These are phyloP conservation scores for Inga laurina DNA, from an alignment of 306 rosid species.

Conservation along the genomic window DNA sequence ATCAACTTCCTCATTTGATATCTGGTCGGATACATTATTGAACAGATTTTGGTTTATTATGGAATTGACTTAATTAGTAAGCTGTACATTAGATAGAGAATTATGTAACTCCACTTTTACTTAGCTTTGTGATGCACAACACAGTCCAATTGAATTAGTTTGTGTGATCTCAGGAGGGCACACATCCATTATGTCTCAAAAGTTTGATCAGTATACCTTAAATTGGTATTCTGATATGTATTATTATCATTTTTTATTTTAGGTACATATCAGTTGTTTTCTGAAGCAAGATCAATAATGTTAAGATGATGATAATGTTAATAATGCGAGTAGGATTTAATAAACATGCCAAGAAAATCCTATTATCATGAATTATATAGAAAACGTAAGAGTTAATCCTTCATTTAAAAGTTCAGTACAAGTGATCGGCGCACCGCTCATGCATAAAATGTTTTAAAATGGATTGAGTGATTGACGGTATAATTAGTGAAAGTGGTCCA, in stretches of 20 bases:
- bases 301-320: not conserved
- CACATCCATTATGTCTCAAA: too few relatives aligned
- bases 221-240: too few relatives aligned
- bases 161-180: too few relatives aligned
- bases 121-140: too few relatives aligned
- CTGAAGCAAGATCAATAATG: not conserved
- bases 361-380: not conserved
- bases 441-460: not conserved
- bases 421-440: conserved; percentile 5
- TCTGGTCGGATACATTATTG: not conserved
- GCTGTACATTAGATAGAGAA: not conserved
- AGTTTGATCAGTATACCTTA: too few relatives aligned
- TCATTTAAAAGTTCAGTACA: not conserved
- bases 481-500: conserved; percentile 33
- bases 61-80: not conserved
- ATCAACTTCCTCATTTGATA: not conserved
- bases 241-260: too few relatives aligned
- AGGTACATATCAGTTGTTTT: not conserved
- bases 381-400: not conserved
- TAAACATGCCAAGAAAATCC: not conserved
- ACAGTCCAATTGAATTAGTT: too few relatives aligned
- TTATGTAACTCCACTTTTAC: not conserved
- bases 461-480: conserved; percentile 1
- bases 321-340: not conserved
- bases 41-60: not conserved